Base-by-base conservation (phyloP, 345 rosid genomes). In the Linum lewisii region DNA sequence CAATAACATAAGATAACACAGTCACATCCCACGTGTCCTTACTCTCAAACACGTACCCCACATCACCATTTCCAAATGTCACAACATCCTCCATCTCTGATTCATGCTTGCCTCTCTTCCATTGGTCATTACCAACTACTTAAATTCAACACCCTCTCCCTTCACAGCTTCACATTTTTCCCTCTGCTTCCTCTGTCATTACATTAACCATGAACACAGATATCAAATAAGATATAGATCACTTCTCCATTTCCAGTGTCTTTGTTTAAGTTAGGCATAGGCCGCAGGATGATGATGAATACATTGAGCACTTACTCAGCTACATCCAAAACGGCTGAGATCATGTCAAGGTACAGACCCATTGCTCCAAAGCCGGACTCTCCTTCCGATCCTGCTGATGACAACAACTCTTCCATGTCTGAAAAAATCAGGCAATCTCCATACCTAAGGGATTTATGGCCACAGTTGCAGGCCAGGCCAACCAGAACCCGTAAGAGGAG, bases 401-500 rank as follows among this genome's bases (percentile, higher is more conserved):
- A 80, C 42, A n/a, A n/a, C n/a, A 61, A 42, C 58, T 60, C 84
- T 38, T 70, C 79, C 57, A 72, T 73, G 87, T 79, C 89, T 60
- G 77, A 74, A 56, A 88, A 80, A 71, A 89, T 89, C 62, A 68
- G 69, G 57, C 85, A 85, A 50, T 89, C 95, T 64, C 88, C 91
- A 36, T 87, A 86, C 71, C 76, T 86, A 0, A 80, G 95, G 72
- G 81, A 71, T 66, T 73, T 89, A 44, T 86, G 94, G 97, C 89
- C 95, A 0, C 91, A 86, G 69, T 63, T 93, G 62, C 99, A 89
- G 62, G 85, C 95, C 0, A 75, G 94, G 60, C 94, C 99, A 3
- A 87, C 88, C 1, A 64, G 99, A 72, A 79, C 94, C 58, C 74
- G 97, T 45, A 93, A 93, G 86, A 80, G 95, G 70, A 94, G 97